Base-by-base conservation (phyloP, 306 rosid species). In the Castanea crenata region DNA sequence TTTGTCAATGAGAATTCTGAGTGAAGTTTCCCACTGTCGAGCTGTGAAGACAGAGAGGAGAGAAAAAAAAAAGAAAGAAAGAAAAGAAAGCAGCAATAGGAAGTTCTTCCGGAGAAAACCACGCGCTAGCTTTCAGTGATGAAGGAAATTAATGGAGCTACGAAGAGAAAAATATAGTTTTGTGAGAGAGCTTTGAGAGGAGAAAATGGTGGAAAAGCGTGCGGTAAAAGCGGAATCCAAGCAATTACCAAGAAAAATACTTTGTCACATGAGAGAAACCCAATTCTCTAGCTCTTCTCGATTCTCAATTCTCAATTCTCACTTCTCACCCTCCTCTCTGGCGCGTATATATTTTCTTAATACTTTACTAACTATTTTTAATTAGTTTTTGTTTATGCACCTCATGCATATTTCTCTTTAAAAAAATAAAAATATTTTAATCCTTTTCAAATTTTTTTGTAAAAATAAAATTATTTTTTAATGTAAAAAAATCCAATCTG, bases 141-240 rank as follows among this genome's bases (percentile, higher is more conserved):
- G n/a, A 14, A 21, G 11, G 46, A 41, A 41, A 41, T 41, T 38
- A 34, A 7, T 9, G 71, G 71, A 4, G 51, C 6, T 11, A 23
- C 6, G 10, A 5, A 31, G 32, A 54, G 18, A 54, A 29, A 27
- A 3, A 9, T 16, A 73, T 16, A 13, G 19, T 25, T 23, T 13
- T 3, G 7, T 35, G 76, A 74, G 76, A 74, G 76, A 41, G 46
- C 1, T 41, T 75, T 74, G 57, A 68, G 55, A 29, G 76, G 76
- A 68, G 79, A 61, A 55, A 67, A 74, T 31, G 44, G 76, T 80
- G 76, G 75, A 68, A 41, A 74, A 74, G 29, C 52, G 72, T 19
- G 52, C 52, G 51, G 72, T 35, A 34, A 67, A 19, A 67, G 72
- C 49, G 38, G 72, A 67, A 67, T 4, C 72, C 72, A 67, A 35